These are phyloP conservation scores for Alternaria brassicicola DNA, from an alignment of 2,329 filamentous ascomycete genomes.

Conservation along the genomic window DNA sequence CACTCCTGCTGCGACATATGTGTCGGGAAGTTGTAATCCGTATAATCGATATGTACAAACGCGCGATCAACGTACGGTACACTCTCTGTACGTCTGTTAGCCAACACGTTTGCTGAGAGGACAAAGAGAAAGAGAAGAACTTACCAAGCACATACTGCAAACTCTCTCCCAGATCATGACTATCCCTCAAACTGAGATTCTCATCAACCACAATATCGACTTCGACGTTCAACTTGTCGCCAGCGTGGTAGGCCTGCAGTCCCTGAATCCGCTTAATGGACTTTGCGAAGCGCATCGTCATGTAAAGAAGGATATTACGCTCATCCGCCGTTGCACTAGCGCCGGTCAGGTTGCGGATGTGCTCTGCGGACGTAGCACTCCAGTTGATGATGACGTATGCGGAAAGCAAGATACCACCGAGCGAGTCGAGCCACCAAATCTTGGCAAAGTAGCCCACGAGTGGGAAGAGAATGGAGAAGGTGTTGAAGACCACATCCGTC, in stretches of 20 bases:
- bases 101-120: rapidly evolving
- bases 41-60: slow-evolving; percentile 61
- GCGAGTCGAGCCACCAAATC: slow-evolving; percentile 83
- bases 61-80: slow-evolving; percentile 73
- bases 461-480: slow-evolving; percentile 86
- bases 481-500: slow-evolving; percentile 87
- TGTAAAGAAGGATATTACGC: slow-evolving; percentile 83
- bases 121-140: slow-evolving; percentile 3
- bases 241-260: slow-evolving; percentile 81
- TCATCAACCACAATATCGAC: slow-evolving; percentile 85
- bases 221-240: slow-evolving; percentile 82
- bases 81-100: slow-evolving; percentile 57
- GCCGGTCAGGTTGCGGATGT: slow-evolving; percentile 81
- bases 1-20: slow-evolving; percentile 58
- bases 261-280: slow-evolving; percentile 87
- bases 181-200: slow-evolving; percentile 75
- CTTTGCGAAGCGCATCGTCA: slow-evolving; percentile 92
- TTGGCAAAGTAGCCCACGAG: slow-evolving; percentile 76
- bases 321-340: slow-evolving; percentile 80
- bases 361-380: slow-evolving; percentile 73
- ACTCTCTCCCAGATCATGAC: slow-evolving; percentile 78
- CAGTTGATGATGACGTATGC: slow-evolving; percentile 80
- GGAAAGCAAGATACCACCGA: slow-evolving; percentile 79
- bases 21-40: slow-evolving; percentile 57
- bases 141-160: slow-evolving; percentile 77